A percentile compares a stretch with the other conserved stretches of the same genome.
These are phyloP conservation scores for Pseudogymnoascus sp. DNA, from an alignment of 2,329 filamentous ascomycete genomes.

Conservation along the genomic window DNA sequence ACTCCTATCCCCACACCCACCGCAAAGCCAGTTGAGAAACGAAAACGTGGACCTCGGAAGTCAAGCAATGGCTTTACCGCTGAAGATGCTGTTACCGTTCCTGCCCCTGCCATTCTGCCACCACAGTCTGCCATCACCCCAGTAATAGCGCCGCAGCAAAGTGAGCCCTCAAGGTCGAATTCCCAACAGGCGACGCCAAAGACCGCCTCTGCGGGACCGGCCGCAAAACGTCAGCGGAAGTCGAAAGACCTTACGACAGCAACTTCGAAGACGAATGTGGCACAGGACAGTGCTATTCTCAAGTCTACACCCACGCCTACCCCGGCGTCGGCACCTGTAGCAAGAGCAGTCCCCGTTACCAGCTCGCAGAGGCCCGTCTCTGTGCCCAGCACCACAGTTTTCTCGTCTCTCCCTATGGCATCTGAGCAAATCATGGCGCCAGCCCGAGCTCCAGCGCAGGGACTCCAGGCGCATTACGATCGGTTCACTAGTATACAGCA, in stretches of 20 bases:
- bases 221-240: constrained; percentile 33
- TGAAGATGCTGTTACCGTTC: background rate
- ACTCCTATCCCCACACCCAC: constrained; percentile 9
- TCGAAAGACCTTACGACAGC: constrained; percentile 24
- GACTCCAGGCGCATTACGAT: constrained; percentile 27
- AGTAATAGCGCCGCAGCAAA: background rate
- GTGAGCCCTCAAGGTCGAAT: background rate
- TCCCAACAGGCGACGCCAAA: constrained; percentile 21
- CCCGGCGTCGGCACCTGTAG: background rate
- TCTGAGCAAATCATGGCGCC: constrained; percentile 21
- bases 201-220: constrained; percentile 21
- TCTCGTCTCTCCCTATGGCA: background rate
- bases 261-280: constrained; percentile 17
- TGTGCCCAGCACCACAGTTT: background rate
- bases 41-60: constrained; percentile 1
- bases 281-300: constrained; percentile 15
- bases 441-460: constrained; percentile 25
- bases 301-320: constrained; percentile 23
- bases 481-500: constrained; percentile 22
- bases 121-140: background rate
- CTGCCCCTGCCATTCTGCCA: background rate
- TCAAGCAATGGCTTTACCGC: background rate
- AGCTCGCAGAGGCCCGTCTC: background rate
- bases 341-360: background rate
- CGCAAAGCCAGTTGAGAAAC: background rate